phyloP scores from a whole-genome alignment of 805 yeast species.

The Teunomyces barrocoloradensis region DNA sequence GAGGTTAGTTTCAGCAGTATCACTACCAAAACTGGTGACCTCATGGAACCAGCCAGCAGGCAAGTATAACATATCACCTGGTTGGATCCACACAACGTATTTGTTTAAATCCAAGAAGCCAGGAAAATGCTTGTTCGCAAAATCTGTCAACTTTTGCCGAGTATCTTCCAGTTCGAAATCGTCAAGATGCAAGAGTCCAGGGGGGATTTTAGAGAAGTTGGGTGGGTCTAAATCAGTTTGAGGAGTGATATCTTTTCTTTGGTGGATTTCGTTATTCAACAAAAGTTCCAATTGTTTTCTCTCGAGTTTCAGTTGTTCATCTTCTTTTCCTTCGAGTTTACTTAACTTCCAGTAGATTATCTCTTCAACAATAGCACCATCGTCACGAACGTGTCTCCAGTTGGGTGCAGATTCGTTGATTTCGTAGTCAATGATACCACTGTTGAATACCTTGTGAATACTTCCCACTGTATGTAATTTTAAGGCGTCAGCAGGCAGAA shows the following conservation, averaged over 20 bases:
- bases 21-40: conserved; percentile 59
- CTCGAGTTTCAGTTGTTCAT: conserved; percentile 15
- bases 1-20: conserved; percentile 6
- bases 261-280: conserved; percentile 10
- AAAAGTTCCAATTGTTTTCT: conserved; percentile 6
- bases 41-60: conserved; percentile 87
- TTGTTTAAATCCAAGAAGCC: conserved; percentile 41
- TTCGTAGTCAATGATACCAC: conserved; percentile 67
- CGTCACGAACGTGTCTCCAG: conserved; percentile 64
- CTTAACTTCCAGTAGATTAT: conserved; percentile 44
- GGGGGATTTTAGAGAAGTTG: conserved; percentile 64
- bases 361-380: conserved; percentile 57
- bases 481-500: conserved; percentile 59
- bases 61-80: conserved; percentile 66
- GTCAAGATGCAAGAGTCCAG: conserved; percentile 58
- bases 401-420: conserved; percentile 51
- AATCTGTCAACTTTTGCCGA: conserved; percentile 25
- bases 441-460: conserved; percentile 48
- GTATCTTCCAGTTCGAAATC: conserved; percentile 38
- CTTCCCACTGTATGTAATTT: conserved; percentile 64
- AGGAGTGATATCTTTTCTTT: conserved; percentile 9
- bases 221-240: conserved; percentile 55
- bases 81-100: conserved; percentile 47
- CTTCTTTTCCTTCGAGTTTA: conserved; percentile 15
- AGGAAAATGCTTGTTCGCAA: conserved; percentile 48